These are phyloP conservation scores for Clavulina sp. DNA, from an alignment of 768 basidiomycete genomes.

Conservation along the genomic window DNA sequence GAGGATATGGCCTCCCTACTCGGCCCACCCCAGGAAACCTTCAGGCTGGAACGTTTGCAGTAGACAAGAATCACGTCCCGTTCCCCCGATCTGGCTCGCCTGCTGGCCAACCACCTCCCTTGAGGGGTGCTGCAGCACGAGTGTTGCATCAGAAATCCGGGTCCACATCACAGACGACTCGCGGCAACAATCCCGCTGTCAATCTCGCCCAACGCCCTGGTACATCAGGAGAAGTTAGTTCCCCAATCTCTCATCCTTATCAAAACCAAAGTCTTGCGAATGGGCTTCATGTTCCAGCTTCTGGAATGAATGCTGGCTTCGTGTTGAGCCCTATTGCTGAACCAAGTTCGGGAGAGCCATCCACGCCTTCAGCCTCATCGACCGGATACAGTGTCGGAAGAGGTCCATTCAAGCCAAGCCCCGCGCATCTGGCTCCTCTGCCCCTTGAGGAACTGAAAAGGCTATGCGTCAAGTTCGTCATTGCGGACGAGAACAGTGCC, in stretches of 20 bases:
- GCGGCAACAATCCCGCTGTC: constrained; percentile 8
- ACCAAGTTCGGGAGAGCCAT: background rate
- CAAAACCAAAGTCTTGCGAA: background rate
- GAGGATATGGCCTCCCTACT: constrained; percentile 36
- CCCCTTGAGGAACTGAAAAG: constrained; percentile 64
- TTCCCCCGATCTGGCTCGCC: background rate
- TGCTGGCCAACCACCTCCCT: background rate
- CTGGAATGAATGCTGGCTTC: background rate
- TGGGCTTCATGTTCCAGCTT: background rate
- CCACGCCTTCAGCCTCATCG: constrained; percentile 1
- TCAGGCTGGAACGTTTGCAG: constrained; percentile 1
- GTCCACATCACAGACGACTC: background rate
- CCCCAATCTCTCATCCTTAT: background rate
- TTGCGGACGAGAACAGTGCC: constrained; percentile 61
- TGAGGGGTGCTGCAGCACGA: background rate
- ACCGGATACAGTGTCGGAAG: constrained; percentile 37
- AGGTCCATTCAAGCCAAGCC: constrained; percentile 31
- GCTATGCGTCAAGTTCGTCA: constrained; percentile 74
- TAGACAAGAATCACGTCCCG: constrained; percentile 15
- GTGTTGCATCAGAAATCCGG: background rate
- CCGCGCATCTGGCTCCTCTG: constrained; percentile 27
- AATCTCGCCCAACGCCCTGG: constrained; percentile 16
- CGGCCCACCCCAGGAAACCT: constrained; percentile 42
- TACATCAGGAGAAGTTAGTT: background rate
- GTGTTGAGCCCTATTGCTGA: constrained; percentile 1